Evolutionary conservation across 768 basidiomycete genomes (phyloP), one percentile per base, ranked within the genome.

Genomic region (Xerocomellus intermedius): DNA sequence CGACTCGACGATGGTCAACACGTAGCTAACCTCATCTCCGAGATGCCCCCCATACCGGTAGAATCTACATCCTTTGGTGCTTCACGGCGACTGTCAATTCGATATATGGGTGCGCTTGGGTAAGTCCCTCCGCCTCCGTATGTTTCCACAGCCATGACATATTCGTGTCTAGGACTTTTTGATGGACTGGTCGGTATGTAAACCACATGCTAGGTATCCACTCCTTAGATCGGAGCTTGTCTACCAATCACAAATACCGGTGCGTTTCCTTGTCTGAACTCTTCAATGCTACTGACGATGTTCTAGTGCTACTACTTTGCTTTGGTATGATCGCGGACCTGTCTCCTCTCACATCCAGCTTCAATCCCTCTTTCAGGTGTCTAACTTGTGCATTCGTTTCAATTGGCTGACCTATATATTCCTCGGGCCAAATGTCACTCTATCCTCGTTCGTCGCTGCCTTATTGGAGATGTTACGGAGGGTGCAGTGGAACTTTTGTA

Each of bases 401-500:
- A 71, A 79, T n/a, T 98, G 92, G 90, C 66, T 95, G 16, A 69
- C 86, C 38, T 94, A 93, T 68, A 79, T 95, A 45, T 87, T 88
- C 5, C 54, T 59, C 22, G 21, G 81, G 0, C 76, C 80, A 1
- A 73, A 75, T 57, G 69, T 78, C 52, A 75, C 77, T 56, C 41
- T 87, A 24, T 80, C 85, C 22, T 74, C 83, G 0, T 94, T 91
- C 72, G 76, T 91, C 42, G 79, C 73, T 12, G 92, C 79, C 3
- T 55, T 86, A 44, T 62, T 92, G 39, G 96, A 98, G 66, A 82
- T 93, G 67, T 62, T 91, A 7, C 75, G 96, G 36, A 79, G 96
- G 49, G 84, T 84, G 73, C 89, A 89, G 58, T 98, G 96, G 96
- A 97, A 96, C 70, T 90, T 95, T 64, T 88, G 91, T 93, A 54